Conservation (phyloP, 164 flowering plant genomes). For the Paratinospora sagittata region DNA sequence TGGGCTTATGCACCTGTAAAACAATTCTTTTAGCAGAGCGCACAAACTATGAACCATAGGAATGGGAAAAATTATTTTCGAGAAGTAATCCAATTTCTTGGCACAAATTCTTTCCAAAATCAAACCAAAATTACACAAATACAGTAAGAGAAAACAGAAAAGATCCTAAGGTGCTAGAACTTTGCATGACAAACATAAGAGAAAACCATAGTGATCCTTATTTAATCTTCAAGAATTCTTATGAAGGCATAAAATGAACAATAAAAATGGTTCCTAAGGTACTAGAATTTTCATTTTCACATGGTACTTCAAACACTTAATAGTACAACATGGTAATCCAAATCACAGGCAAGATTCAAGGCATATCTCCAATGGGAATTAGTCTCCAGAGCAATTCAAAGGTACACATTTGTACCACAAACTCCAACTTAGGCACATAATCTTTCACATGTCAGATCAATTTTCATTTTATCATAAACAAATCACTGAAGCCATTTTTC, state of each 20-base stretch:
- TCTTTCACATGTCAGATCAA: too few species aligned
- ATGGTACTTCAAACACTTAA: too few species aligned
- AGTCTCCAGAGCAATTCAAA: too few species aligned
- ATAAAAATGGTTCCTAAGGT: not conserved
- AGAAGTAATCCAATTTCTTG: not conserved
- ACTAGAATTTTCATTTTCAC: too few species aligned
- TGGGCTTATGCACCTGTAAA: conserved; percentile 48
- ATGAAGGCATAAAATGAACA: not conserved
- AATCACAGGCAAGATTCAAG: too few species aligned
- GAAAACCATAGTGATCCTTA: not conserved
- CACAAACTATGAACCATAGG: not conserved
- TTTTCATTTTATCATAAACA: too few species aligned
- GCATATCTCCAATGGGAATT: too few species aligned
- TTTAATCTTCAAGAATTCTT: not conserved
- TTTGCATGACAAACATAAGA: not conserved
- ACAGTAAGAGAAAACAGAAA: not conserved
- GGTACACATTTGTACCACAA: too few species aligned
- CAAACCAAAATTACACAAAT: not conserved
- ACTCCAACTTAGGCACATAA: too few species aligned
- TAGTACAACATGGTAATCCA: too few species aligned
- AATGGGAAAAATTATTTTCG: not conserved
- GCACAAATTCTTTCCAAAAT: not conserved
- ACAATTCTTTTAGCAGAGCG: conserved; percentile 2
- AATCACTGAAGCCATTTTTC: too few species aligned
- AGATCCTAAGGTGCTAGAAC: not conserved